Percentiles rank a stretch among this genome's conserved stretches.
phyloP scores from a whole-genome alignment of 2,329 filamentous ascomycete genomes.

The Exutisphaerella laricina region DNA sequence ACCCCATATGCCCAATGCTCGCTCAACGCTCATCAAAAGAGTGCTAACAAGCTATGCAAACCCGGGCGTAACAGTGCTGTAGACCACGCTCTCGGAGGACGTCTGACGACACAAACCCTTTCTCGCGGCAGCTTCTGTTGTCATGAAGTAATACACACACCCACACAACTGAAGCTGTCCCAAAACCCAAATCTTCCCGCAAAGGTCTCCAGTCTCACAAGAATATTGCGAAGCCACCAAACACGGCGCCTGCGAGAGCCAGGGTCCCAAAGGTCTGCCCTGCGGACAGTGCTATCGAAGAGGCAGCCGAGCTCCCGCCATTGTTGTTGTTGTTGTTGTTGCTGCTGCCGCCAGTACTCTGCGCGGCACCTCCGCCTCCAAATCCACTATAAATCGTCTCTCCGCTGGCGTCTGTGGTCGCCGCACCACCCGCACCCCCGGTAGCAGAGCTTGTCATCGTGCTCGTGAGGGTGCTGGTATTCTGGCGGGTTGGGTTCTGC shows the following conservation, averaged over 20 bases:
- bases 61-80: no score
- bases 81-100: neutral
- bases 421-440: constrained; percentile 33
- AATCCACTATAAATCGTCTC: constrained; percentile 41
- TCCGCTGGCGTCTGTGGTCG: constrained; percentile 30
- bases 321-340: constrained; percentile 20
- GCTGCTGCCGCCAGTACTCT: constrained; percentile 28
- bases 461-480: constrained; percentile 49
- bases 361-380: constrained; percentile 28
- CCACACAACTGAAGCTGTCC: neutral
- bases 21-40: neutral
- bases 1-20: neutral
- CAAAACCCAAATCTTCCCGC: no score
- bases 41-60: neutral
- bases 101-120: neutral
- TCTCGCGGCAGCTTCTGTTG: neutral
- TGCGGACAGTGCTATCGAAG: constrained; percentile 41
- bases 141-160: neutral
- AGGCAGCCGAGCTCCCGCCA: constrained; percentile 3
- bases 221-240: constrained; percentile 51
- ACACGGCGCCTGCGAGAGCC: constrained; percentile 49
- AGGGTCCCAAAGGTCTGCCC: constrained; percentile 53
- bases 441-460: constrained; percentile 36
- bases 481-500: constrained; percentile 55
- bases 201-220: no score